Evolutionary conservation across 2,329 filamentous ascomycete genomes (phyloP).

Genomic region (Aspergillus luchuensis): DNA sequence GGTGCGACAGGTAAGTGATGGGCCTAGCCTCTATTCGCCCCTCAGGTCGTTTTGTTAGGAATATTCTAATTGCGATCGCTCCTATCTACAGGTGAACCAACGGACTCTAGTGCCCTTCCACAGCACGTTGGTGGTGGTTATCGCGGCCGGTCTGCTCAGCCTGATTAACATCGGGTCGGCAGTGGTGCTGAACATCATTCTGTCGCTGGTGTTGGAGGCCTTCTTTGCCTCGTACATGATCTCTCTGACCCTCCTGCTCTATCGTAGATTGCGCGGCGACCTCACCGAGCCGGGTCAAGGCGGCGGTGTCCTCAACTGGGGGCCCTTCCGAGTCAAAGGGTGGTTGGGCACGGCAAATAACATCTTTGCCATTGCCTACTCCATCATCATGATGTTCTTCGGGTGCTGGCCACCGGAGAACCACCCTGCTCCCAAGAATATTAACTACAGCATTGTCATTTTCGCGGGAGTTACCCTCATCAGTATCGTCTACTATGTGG

Average conservation of each 20-base stretch:
- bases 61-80: no score
- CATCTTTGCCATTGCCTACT: slow-evolving; percentile 45
- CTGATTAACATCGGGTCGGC: slow-evolving; percentile 56
- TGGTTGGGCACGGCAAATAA: slow-evolving; percentile 47
- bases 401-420: slow-evolving; percentile 48
- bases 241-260: slow-evolving; percentile 47
- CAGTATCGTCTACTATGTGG: slow-evolving; percentile 41
- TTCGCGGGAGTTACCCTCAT: slow-evolving; percentile 43
- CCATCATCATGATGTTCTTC: slow-evolving; percentile 49
- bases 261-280: slow-evolving; percentile 40
- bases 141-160: slow-evolving; percentile 39
- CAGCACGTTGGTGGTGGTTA: slow-evolving; percentile 28
- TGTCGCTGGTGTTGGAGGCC: slow-evolving; percentile 49
- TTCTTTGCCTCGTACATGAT: slow-evolving; percentile 54
- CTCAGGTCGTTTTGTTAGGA: no score
- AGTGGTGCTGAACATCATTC: slow-evolving; percentile 53
- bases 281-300: slow-evolving; percentile 38
- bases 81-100: neutral
- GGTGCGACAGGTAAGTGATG: neutral
- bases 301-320: slow-evolving; percentile 25
- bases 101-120: slow-evolving; percentile 25
- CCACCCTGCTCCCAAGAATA: slow-evolving; percentile 33
- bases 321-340: slow-evolving; percentile 40
- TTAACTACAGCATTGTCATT: slow-evolving; percentile 54
- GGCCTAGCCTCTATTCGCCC: no score